Conservation (phyloP, 1,139 yeast species). For the Geotrichum klebahnii region DNA sequence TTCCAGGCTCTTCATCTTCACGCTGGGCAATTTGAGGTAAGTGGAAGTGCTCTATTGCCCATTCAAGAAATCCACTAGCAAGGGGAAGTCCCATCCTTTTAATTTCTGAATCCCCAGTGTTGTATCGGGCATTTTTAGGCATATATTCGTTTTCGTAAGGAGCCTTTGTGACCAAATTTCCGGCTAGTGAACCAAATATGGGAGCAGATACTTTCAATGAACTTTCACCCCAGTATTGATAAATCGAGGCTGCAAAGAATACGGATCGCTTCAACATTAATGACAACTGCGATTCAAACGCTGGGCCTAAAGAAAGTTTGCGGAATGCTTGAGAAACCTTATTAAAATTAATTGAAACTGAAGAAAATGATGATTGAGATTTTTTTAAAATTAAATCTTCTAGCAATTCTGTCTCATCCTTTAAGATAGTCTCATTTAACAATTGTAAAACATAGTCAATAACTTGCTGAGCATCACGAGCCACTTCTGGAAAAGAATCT, state of each 20-base stretch:
- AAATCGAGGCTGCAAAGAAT: too few species aligned
- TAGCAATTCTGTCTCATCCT: constrained; percentile 25
- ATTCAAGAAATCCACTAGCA: constrained; percentile 78
- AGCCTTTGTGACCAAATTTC: constrained; percentile 20
- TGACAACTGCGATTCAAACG: too few species aligned
- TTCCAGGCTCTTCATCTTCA: constrained; percentile 91
- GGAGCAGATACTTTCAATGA: constrained; percentile 4
- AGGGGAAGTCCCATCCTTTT: constrained; percentile 45
- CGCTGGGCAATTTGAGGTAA: constrained; percentile 90
- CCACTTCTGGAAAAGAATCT: constrained; percentile 86
- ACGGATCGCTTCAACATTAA: too few species aligned
- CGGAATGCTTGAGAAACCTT: constrained; percentile 12
- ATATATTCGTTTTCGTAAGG: constrained; percentile 35
- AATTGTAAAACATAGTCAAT: constrained; percentile 70
- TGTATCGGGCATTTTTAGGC: constrained; percentile 36
- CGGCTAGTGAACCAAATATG: neutral
- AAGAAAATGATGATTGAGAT: neutral
- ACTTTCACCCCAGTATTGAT: constrained; percentile 31
- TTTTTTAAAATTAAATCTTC: constrained; percentile 17
- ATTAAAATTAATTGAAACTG: constrained; percentile 10
- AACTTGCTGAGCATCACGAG: constrained; percentile 64
- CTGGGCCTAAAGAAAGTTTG: too few species aligned
- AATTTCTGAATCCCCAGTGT: constrained; percentile 23
- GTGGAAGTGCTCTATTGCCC: constrained; percentile 87
- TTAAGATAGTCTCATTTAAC: constrained; percentile 60